Base-by-base conservation (phyloP, 257 asterid genomes). In the Knoxia roxburghii region DNA sequence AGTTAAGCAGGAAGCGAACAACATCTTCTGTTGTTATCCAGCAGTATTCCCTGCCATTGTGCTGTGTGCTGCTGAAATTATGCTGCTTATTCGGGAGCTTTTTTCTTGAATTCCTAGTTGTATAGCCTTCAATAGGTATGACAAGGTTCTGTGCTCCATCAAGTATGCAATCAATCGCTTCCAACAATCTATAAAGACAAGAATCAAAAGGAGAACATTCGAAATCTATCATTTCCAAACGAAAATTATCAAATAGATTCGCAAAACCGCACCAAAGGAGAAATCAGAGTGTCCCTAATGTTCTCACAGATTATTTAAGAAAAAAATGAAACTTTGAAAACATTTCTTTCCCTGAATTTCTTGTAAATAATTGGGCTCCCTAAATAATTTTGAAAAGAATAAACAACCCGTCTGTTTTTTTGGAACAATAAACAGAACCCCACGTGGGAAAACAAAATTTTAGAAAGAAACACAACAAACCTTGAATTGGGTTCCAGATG, bases 121-220 rank as follows among this genome's bases (percentile, higher is more conserved):
- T 54, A 64, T 66, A 56, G 74, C 80, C 79, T 64, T 74, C 85
- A 32, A 85, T 80, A 1, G 97, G 97, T 73, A 88, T 82, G 20
- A 88, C 89, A 51, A 91, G 81, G 75, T 88, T 91, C 69, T 88
- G 97, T 32, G 87, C 73, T 50, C 97, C 97, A 70, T 85, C 95
- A 37, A 88, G 83, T n/a, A 88, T 81, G 87, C 26, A 76, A 63
- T 88, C 93, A 55, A 91, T 79, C 39, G 91, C 96, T 67, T 88
- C 93, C 79, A 82, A 63, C 80, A 91, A 76, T 79, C 97, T 91
- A 79, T 51, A 74, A 67, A 27, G 37, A 11, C n/a, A n/a, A 46
- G 32, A 55, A 55, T 6, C 61, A 58, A 35, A 18, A 24, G 49
- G n/a, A 27, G 21, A 9, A 20, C 37, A 32, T 51, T 9, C n/a